Base-by-base conservation (phyloP, 2,329 filamentous ascomycete species). In the Clonostachys sp. region DNA sequence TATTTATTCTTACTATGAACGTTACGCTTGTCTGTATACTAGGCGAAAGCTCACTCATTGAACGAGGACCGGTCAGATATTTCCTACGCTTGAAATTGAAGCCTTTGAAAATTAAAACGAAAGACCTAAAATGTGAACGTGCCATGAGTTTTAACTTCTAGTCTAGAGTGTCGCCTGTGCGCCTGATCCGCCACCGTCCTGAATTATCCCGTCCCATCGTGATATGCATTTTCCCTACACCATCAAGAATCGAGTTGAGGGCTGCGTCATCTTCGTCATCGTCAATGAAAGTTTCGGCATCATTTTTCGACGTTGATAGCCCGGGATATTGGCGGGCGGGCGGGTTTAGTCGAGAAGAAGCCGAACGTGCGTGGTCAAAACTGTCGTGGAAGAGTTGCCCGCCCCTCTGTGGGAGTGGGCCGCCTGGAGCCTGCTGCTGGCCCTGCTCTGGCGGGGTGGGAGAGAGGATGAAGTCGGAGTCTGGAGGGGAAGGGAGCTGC, bases 101-200 rank as follows among this genome's bases (percentile, higher is more conserved):
- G 24, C 24, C 24, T 30, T 30, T 30, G 24, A 30, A 30, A 30
- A 30, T 30, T 30, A 30, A 30, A 30, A 30, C 24, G 9, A 3
- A 30, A 30, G 24, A 30, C 9, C 8, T 30, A 30, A 30, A 30
- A 30, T 30, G 24, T 10, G 9, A 9, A 30, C 9, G 24, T 3
- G 24, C 9, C 24, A 10, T 10, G 4, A 10, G 8, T 30, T 10
- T 8, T 30, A 30, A 9, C 17, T 33, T 18, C 33, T 45, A 45
- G 43, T 44, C 30, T 5, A 16, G 14, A 6, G 34, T 49, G 2
- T 51, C 47, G 41, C 48, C 48, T 30, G 52, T 39, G 20, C 59
- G 53, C 36, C 53, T 57, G 45, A 73, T 68, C 50, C 71, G 62
- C 70, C 69, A 73, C 39, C 71, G 60, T 4, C 69, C 70, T 12